Evolutionary conservation across 1,284 basidiomycete species (phyloP).

Genomic region (Vanrija sp.): DNA sequence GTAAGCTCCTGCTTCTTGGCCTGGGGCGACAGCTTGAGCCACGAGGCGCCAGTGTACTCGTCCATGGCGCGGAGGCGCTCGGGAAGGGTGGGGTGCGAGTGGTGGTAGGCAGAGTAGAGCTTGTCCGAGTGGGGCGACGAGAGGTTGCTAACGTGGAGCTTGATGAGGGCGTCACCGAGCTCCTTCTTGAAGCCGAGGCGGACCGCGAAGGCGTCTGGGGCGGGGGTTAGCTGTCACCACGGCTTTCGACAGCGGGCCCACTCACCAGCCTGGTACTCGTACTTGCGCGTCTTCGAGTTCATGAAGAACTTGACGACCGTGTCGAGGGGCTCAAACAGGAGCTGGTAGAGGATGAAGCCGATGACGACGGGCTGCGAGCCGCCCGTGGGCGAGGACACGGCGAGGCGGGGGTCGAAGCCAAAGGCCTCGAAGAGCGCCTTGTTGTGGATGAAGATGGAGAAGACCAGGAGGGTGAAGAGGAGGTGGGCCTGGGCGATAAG

Average conservation of each 20-base stretch:
- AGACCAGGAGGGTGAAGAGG: slow-evolving; percentile 77
- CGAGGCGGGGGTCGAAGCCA: slow-evolving; percentile 65
- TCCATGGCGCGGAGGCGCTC: slow-evolving; percentile 79
- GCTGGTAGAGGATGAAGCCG: slow-evolving; percentile 82
- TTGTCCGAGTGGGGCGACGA: slow-evolving; percentile 87
- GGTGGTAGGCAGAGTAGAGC: slow-evolving; percentile 82
- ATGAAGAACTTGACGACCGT: slow-evolving; percentile 69
- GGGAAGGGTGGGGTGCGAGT: slow-evolving; percentile 84
- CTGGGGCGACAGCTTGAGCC: slow-evolving; percentile 4
- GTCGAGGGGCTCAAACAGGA: slow-evolving; percentile 78
- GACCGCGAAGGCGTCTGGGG: slow-evolving; percentile 45
- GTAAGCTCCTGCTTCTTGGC: background rate
- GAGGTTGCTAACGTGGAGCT: slow-evolving; percentile 83
- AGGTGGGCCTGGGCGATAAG: slow-evolving; percentile 80
- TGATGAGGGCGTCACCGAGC: slow-evolving; percentile 70
- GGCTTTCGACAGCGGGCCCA: slow-evolving; percentile 61
- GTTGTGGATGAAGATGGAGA: slow-evolving; percentile 85
- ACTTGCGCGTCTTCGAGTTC: slow-evolving; percentile 74
- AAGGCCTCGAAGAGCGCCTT: slow-evolving; percentile 78
- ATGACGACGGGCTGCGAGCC: slow-evolving; percentile 71
- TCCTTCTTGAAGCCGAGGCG: slow-evolving; percentile 53
- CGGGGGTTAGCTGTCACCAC: background rate
- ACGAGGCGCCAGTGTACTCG: slow-evolving; percentile 33
- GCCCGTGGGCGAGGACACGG: slow-evolving; percentile 53
- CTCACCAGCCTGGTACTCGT: slow-evolving; percentile 85